These are phyloP conservation scores for Dictyostelium purpureum DNA, from an alignment of 78 protist species.

Conservation along the genomic window DNA sequence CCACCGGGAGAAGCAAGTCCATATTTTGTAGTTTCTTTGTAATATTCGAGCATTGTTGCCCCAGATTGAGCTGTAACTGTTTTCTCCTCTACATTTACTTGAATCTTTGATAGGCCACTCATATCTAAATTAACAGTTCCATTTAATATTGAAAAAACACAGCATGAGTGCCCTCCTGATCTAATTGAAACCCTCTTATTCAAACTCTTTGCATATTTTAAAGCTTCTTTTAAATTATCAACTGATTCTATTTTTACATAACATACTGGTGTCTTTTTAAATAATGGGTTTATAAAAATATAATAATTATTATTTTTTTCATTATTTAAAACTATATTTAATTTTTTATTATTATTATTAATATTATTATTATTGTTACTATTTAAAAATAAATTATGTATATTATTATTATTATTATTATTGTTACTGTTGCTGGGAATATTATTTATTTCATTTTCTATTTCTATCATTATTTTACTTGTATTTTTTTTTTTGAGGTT, in stretches of 20 bases:
- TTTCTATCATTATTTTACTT: neutral
- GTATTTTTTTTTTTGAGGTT: neutral
- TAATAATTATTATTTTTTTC: neutral
- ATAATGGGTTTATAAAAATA: neutral
- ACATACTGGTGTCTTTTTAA: neutral
- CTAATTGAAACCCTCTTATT: neutral
- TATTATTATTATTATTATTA: neutral
- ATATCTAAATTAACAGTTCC: slow-evolving; percentile 34
- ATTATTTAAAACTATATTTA: neutral
- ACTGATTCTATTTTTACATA: neutral
- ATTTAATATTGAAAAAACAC: neutral
- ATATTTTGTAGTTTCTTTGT: slow-evolving; percentile 2
- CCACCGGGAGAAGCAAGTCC: slow-evolving; percentile 31
- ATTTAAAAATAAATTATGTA: no score
- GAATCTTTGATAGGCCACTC: neutral
- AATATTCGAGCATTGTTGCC: neutral
- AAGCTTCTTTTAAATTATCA: neutral
- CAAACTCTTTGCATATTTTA: neutral
- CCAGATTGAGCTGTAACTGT: slow-evolving; percentile 13
- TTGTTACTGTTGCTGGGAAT: neutral
- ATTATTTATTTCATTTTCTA: neutral
- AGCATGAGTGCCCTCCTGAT: slow-evolving; percentile 55
- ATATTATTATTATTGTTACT: no score
- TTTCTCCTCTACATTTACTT: neutral
- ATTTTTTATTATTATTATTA: neutral